Evolutionary conservation across 2,329 filamentous ascomycete genomes (phyloP).

Genomic region (Cercospora sp.): DNA sequence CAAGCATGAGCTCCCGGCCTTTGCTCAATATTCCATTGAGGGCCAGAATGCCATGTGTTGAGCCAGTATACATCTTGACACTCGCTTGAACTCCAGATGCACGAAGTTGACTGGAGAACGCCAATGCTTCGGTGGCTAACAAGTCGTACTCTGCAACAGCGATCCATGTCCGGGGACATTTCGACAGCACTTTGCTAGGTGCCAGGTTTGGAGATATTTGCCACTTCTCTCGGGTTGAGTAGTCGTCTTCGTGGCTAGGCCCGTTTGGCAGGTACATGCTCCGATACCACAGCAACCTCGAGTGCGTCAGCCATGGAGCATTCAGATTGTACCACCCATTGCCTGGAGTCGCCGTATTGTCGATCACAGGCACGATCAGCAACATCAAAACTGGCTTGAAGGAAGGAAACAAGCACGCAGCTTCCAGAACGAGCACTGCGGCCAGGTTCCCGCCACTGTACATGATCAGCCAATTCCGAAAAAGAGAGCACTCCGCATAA

Average conservation of each 20-base stretch:
- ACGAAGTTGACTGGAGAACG: constrained; percentile 22
- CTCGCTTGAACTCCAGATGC: constrained; percentile 17
- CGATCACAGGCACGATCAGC: constrained; percentile 25
- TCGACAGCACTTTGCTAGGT: constrained; percentile 23
- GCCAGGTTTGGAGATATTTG: constrained; percentile 27
- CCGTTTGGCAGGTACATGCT: constrained; percentile 24
- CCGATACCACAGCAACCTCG: constrained; percentile 25
- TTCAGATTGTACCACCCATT: constrained; percentile 28
- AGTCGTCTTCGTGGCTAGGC: constrained; percentile 4
- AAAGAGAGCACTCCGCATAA: background rate
- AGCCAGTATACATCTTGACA: constrained; percentile 26
- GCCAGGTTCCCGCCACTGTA: constrained; percentile 24
- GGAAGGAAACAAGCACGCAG: constrained; percentile 24
- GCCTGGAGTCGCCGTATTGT: constrained; percentile 23
- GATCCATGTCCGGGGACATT: constrained; percentile 25
- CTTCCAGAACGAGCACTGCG: constrained; percentile 24
- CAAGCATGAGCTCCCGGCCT: constrained; percentile 24
- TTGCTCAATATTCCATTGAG: constrained; percentile 24
- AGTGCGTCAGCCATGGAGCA: constrained; percentile 25
- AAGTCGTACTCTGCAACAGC: constrained; percentile 26
- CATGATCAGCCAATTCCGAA: background rate
- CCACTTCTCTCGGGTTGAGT: constrained; percentile 21
- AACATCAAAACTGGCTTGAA: constrained; percentile 25
- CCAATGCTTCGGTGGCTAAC: constrained; percentile 25
- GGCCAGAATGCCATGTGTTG: constrained; percentile 24